Evolutionary conservation across 352 stramenopile genomes (phyloP).

Genomic region (Phytophthora pluvialis): DNA sequence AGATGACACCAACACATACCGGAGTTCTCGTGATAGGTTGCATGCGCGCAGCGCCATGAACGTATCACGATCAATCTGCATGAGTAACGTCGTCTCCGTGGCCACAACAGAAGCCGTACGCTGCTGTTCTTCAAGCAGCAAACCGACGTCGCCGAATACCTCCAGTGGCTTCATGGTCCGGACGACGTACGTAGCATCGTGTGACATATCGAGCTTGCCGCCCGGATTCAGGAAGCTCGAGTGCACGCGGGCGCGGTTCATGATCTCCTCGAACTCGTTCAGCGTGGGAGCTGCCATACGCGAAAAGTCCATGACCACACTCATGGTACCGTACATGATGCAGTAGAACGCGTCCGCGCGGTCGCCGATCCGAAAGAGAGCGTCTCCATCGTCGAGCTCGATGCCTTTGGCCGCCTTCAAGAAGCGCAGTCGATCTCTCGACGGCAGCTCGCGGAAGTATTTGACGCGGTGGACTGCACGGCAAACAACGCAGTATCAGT

Average conservation of each 20-base stretch:
- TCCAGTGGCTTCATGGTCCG: slow-evolving; percentile 68
- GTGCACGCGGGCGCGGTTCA: slow-evolving; percentile 70
- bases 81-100: slow-evolving; percentile 68
- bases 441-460: slow-evolving; percentile 68
- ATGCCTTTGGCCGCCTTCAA: slow-evolving; percentile 71
- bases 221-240: slow-evolving; percentile 72
- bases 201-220: slow-evolving; percentile 46
- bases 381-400: slow-evolving; percentile 65
- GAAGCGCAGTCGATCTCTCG: slow-evolving; percentile 61
- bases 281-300: slow-evolving; percentile 67
- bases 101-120: slow-evolving; percentile 75
- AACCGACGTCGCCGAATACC: slow-evolving; percentile 73
- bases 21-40: slow-evolving; percentile 59
- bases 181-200: slow-evolving; percentile 67
- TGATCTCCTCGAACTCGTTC: slow-evolving; percentile 77
- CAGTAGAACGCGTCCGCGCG: slow-evolving; percentile 78
- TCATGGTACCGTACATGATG: slow-evolving; percentile 77
- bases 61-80: slow-evolving; percentile 71
- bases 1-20: slow-evolving; percentile 31
- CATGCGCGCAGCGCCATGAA: slow-evolving; percentile 68
- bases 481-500: neutral
- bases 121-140: slow-evolving; percentile 61
- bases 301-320: slow-evolving; percentile 79
- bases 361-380: slow-evolving; percentile 75
- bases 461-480: slow-evolving; percentile 57